Evolutionary conservation across 768 basidiomycete species (phyloP), one percentile per base, ranked within the genome.

Genomic region (Termitomyces bulborhizus): DNA sequence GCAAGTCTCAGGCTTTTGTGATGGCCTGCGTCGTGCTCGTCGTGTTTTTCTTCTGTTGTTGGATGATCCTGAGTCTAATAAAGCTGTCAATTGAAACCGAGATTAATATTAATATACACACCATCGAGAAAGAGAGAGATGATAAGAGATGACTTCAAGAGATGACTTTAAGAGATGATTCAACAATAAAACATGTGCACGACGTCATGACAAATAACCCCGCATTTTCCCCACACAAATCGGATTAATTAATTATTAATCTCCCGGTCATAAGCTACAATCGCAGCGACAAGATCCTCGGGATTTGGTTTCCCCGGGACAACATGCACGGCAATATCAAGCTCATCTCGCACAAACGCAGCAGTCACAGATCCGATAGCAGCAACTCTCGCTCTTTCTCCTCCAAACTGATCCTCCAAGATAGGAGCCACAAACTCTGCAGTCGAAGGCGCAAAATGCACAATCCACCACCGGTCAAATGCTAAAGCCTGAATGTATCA

Each of bases 401-500:
- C 13, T 65, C 66, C n/a, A 84, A 61, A 3, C 63, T 44, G 65
- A 31, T 73, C 63, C 7, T 65, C 66, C 36, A 91, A 58, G 11
- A 73, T 65, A 1, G 86, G 86, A 6, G 72, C 66, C 16, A 79
- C 83, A 46, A 81, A 78, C 26, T 74, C 75, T 0, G 86, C 85
- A 2, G 80, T 78, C 1, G 89, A 91, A 4, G 89, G 89, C 0
- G 89, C 86, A 61, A 91, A 91, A 64, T 81, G 81, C 18, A 85
- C 80, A 1, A 89, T 79, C 90, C 89, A 91, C 79, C 83, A 84
- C 54, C 37, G 45, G 7, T 54, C 36, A 18, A 36, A 46, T 45
- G 54, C 69, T 71, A 55, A 29, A 42, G 42, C 18, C 36, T 26
- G 21, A 26, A 34, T 43, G 34, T 37, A 51, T 54, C 41, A 47